These are phyloP conservation scores for Meripilus lineatus DNA, from an alignment of 1,284 basidiomycete species.

Conservation along the genomic window DNA sequence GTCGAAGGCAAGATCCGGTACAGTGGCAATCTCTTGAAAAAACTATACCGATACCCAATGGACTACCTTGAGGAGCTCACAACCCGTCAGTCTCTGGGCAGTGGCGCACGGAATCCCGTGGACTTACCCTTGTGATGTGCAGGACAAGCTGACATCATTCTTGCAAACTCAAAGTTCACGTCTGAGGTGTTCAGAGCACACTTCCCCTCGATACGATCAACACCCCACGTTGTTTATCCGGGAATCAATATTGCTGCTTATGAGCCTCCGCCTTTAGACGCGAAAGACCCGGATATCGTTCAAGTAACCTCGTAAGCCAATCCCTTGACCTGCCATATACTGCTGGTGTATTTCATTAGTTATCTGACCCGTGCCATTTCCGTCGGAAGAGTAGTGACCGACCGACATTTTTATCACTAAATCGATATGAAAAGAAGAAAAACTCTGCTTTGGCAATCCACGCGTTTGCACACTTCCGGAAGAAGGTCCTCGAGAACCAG, in stretches of 20 bases:
- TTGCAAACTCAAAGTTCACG: slow-evolving; percentile 93
- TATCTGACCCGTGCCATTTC: not conserved
- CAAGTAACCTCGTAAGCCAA: slow-evolving; percentile 63
- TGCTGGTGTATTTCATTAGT: not conserved
- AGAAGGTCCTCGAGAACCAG: slow-evolving; percentile 12
- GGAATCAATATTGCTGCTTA: slow-evolving; percentile 84
- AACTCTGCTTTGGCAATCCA: slow-evolving; percentile 81
- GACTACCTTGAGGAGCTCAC: slow-evolving; percentile 89
- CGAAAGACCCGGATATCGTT: slow-evolving; percentile 45
- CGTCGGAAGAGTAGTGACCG: slow-evolving; percentile 44
- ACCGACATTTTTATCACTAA: slow-evolving; percentile 85
- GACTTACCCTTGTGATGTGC: too few relatives aligned
- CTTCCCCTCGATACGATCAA: slow-evolving; percentile 63
- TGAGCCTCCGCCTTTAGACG: slow-evolving; percentile 34
- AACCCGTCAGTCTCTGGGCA: slow-evolving; percentile 70
- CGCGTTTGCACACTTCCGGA: slow-evolving; percentile 60
- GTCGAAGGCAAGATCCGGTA: slow-evolving; percentile 45
- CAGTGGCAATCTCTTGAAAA: slow-evolving; percentile 52
- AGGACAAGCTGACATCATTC: slow-evolving; percentile 86
- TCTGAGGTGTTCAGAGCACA: slow-evolving; percentile 72
- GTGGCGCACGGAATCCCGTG: too few relatives aligned
- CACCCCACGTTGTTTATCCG: slow-evolving; percentile 83
- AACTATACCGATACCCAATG: slow-evolving; percentile 83
- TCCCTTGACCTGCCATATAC: not conserved
- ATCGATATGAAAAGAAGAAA: slow-evolving; percentile 97